These are phyloP conservation scores for Thraustochytrium sp. DNA, from an alignment of 352 stramenopile species.

Conservation along the genomic window DNA sequence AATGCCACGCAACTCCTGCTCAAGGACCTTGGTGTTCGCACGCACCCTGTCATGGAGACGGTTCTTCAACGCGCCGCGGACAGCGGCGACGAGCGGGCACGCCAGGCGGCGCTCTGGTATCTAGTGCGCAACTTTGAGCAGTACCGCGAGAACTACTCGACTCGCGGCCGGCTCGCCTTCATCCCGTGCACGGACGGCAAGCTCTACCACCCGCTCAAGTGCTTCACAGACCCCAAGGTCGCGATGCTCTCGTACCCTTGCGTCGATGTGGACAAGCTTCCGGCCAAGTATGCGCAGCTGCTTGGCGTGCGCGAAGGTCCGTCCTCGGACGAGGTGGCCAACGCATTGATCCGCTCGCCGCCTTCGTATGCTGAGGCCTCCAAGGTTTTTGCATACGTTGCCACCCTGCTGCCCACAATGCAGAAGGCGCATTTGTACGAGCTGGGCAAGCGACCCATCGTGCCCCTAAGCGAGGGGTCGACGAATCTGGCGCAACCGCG, in stretches of 20 bases:
- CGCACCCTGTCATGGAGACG: neutral
- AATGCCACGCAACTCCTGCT: neutral
- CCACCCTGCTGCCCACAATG: neutral
- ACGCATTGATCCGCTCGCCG: neutral
- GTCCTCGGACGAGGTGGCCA: neutral
- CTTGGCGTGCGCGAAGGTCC: neutral
- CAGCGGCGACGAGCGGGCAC: neutral
- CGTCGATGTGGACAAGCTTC: neutral
- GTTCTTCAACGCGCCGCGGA: neutral
- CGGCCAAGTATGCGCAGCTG: neutral
- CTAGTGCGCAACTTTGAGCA: slow-evolving; percentile 18
- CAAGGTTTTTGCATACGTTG: neutral
- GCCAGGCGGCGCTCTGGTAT: slow-evolving; percentile 14
- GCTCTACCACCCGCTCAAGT: neutral
- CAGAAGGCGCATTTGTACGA: neutral
- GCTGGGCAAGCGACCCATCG: neutral
- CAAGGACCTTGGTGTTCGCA: neutral
- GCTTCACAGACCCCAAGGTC: neutral
- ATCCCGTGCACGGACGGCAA: slow-evolving; percentile 32
- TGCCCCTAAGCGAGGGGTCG: neutral
- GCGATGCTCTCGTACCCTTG: neutral
- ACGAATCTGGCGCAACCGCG: neutral
- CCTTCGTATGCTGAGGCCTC: neutral
- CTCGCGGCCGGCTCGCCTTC: neutral
- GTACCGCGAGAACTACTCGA: neutral